A percentile compares a stretch with the other conserved stretches of the same genome.
Conservation (phyloP, 495 filamentous ascomycete genomes). For the Hypoxylon trugodes region DNA sequence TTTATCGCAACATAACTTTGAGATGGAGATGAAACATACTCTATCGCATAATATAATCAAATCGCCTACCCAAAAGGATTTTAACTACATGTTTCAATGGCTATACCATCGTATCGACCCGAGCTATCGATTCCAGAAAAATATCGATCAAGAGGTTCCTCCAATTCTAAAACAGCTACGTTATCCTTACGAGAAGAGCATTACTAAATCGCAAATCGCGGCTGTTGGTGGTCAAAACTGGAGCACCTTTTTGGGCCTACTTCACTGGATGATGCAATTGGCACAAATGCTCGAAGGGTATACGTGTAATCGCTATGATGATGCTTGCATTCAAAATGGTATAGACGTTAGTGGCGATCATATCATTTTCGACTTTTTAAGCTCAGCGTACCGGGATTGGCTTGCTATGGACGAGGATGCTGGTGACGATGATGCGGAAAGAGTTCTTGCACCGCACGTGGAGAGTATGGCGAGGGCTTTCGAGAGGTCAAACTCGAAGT, state of each 20-base stretch:
- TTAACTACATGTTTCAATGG: constrained; percentile 96
- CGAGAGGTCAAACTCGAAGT: constrained; percentile 79
- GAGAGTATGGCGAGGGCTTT: constrained; percentile 91
- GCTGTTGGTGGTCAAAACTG: constrained; percentile 97
- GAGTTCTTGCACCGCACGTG: constrained; percentile 80
- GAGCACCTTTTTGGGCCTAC: constrained; percentile 88
- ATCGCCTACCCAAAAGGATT: constrained; percentile 97
- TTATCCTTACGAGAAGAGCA: constrained; percentile 92
- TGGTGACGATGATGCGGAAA: constrained; percentile 79
- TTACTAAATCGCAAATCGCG: constrained; percentile 92
- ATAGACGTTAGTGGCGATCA: constrained; percentile 87
- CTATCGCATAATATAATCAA: constrained; percentile 86
- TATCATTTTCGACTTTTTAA: constrained; percentile 92
- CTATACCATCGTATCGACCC: constrained; percentile 95
- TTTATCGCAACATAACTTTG: constrained; percentile 87
- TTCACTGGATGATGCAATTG: constrained; percentile 99
- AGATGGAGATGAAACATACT: constrained; percentile 95
- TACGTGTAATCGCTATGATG: constrained; percentile 77
- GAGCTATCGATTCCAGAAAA: constrained; percentile 86
- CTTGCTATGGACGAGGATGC: constrained; percentile 86
- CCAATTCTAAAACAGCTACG: constrained; percentile 89
- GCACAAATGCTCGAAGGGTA: constrained; percentile 89
- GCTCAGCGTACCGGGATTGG: constrained; percentile 91
- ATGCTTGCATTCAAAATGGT: constrained; percentile 83
- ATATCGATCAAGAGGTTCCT: constrained; percentile 92